Conservation (phyloP, 225 moss, liverwort and hornwort species). For the Sphagnum contortum region DNA sequence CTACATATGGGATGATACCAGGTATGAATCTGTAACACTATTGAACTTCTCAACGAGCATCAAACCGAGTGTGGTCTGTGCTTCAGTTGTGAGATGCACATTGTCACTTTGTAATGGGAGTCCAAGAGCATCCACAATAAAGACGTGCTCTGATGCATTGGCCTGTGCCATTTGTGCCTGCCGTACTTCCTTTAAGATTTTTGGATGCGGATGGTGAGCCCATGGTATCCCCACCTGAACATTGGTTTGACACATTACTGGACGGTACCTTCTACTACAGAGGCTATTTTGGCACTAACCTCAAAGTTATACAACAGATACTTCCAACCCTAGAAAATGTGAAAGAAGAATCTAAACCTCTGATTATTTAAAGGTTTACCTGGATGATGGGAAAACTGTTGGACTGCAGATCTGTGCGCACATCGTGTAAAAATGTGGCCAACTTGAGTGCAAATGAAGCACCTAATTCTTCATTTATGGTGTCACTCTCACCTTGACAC, state of each 20-base stretch:
- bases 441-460: constrained; percentile 32
- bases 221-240: constrained; percentile 58
- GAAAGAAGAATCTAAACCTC: no score
- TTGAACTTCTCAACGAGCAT: constrained; percentile 33
- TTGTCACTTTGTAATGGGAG: constrained; percentile 35
- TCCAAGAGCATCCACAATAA: constrained; percentile 51
- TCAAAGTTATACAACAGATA: no score
- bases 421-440: constrained; percentile 34
- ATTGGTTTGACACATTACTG: no score
- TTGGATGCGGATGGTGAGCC: constrained; percentile 17
- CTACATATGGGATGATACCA: no score
- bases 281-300: no score
- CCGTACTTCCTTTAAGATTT: constrained; percentile 37
- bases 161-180: constrained; percentile 33
- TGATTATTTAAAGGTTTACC: constrained; percentile 9
- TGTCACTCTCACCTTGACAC: constrained; percentile 77
- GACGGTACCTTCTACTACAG: no score
- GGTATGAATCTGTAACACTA: no score
- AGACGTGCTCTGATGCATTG: constrained; percentile 23
- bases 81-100: constrained; percentile 54
- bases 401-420: constrained; percentile 41
- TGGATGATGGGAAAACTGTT: constrained; percentile 47
- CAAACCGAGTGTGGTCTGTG: constrained; percentile 39
- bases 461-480: constrained; percentile 16
- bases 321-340: no score